Base-by-base conservation (phyloP, 345 rosid genomes). In the Murraya paniculata region DNA sequence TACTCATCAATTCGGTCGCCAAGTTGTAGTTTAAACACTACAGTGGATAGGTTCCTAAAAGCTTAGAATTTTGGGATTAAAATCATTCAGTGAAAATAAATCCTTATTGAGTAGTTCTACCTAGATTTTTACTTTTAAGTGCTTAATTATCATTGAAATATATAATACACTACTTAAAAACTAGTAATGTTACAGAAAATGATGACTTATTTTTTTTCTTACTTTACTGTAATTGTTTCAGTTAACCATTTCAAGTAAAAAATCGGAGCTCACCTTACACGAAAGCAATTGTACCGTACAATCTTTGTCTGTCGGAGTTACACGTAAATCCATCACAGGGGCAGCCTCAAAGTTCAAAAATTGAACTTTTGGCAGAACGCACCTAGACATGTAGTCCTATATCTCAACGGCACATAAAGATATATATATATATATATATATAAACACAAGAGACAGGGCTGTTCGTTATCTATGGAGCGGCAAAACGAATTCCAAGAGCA, bases 261-360 rank as follows among this genome's bases (percentile, higher is more conserved):
- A n/a, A 67, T 8, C 57, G 62, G 76, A 79, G 64, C 79, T 82
- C 67, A 94, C 98, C 98, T 90, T 91, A 85, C 95, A 94, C 80
- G 92, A 91, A 74, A 94, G 89, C 82, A 94, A 78, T 87, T 91
- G 93, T 16, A 94, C 92, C 39, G 82, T 87, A 84, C 98, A 94
- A 79, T 87, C 85, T 75, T 85, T 82, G 61, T 80, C 71, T 25
- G 94, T 83, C 25, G 93, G 89, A 78, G 87, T 86, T 11, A 94
- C 92, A 74, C 89, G 79, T 68, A 94, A 83, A 79, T 92, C 90
- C 79, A 94, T 81, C 11, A 91, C 92, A 33, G 98, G 97, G 35
- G 81, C 83, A 53, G 90, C 97, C 85, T 92, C 95, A 78, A 89
- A 89, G 86, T 87, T 91, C 73, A 94, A 86, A 78, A 94, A 82